Evolutionary conservation across 2,329 filamentous ascomycete species (phyloP).

Genomic region (Stagonosporopsis chrysanthemi): DNA sequence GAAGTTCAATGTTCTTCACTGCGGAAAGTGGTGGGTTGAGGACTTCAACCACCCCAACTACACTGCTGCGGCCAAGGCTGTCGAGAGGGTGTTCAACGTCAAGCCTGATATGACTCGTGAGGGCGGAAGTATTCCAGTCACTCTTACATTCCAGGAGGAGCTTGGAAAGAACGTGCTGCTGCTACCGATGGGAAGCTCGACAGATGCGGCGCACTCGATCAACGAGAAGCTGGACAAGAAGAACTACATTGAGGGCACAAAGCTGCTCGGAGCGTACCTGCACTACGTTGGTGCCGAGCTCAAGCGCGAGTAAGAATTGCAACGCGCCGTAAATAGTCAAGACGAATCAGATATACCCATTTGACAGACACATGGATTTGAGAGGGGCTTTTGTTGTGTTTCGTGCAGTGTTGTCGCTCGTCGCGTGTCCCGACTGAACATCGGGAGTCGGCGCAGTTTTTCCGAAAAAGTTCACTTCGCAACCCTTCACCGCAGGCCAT

Average conservation of each 20-base stretch:
- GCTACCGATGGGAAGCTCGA: conserved; percentile 96
- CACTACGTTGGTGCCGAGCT: conserved; percentile 96
- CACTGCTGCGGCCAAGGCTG: conserved; percentile 90
- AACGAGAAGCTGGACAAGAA: conserved; percentile 97
- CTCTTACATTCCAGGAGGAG: conserved; percentile 94
- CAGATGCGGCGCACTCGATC: conserved; percentile 94
- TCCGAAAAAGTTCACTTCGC: conserved; percentile 32
- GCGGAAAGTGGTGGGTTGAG: conserved; percentile 98
- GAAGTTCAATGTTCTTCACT: conserved; percentile 82
- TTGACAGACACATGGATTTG: not conserved
- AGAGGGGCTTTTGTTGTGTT: not conserved
- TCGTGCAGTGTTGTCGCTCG: conserved; percentile 2
- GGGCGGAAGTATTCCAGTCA: conserved; percentile 96
- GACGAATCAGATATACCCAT: conserved; percentile 22
- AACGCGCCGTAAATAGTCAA: not conserved
- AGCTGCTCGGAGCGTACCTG: conserved; percentile 91
- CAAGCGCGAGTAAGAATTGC: conserved; percentile 47
- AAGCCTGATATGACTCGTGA: conserved; percentile 95
- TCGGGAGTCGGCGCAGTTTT: conserved; percentile 34
- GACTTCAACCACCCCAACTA: conserved; percentile 99
- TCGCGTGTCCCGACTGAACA: conserved; percentile 20
- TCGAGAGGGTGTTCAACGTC: conserved; percentile 91
- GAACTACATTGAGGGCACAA: conserved; percentile 98
- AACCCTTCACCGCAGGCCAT: conserved; percentile 23
- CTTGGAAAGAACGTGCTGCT: conserved; percentile 97